A percentile compares a stretch with the other conserved stretches of the same genome.
Evolutionary conservation across 2,329 filamentous ascomycete genomes (phyloP).

Genomic region (Coniochaeta hoffmannii): DNA sequence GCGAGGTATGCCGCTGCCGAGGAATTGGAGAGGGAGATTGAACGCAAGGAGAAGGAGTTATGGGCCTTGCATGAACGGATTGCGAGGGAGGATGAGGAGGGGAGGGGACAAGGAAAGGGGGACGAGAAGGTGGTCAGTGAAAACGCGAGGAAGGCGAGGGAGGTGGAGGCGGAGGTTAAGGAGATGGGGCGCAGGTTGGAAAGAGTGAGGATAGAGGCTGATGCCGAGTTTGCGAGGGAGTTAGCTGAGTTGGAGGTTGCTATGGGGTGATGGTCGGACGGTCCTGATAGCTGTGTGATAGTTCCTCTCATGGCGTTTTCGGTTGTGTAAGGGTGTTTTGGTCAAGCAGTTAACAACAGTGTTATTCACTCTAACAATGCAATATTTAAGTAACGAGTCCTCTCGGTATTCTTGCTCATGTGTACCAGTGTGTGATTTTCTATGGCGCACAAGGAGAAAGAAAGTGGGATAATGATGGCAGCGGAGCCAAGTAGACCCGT

Average conservation of each 20-base stretch:
- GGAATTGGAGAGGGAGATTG: constrained; percentile 25
- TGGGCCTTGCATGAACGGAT: constrained; percentile 16
- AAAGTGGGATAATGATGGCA: no score
- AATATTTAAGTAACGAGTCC: no score
- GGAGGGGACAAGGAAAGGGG: constrained; percentile 1
- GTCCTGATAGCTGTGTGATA: neutral
- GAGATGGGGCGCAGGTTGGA: constrained; percentile 29
- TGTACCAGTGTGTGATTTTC: no score
- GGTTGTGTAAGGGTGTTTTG: neutral
- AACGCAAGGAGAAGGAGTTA: constrained; percentile 20
- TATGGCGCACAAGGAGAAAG: no score
- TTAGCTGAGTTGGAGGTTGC: constrained; percentile 23
- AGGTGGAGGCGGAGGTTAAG: constrained; percentile 29
- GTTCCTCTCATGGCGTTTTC: neutral
- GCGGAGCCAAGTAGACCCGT: no score
- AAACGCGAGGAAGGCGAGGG: constrained; percentile 13
- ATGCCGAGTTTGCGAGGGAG: constrained; percentile 38
- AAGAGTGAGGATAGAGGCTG: constrained; percentile 32
- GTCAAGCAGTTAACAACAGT: no score
- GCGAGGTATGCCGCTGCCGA: constrained; percentile 29
- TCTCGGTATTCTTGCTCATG: no score
- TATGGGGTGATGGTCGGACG: neutral
- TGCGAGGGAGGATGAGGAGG: constrained; percentile 10
- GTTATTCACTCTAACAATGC: no score
- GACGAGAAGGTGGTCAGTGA: constrained; percentile 10